A percentile compares a stretch with the other conserved stretches of the same genome.
Conservation (phyloP, 441 rosid genomes). For the Corymbia calophylla region DNA sequence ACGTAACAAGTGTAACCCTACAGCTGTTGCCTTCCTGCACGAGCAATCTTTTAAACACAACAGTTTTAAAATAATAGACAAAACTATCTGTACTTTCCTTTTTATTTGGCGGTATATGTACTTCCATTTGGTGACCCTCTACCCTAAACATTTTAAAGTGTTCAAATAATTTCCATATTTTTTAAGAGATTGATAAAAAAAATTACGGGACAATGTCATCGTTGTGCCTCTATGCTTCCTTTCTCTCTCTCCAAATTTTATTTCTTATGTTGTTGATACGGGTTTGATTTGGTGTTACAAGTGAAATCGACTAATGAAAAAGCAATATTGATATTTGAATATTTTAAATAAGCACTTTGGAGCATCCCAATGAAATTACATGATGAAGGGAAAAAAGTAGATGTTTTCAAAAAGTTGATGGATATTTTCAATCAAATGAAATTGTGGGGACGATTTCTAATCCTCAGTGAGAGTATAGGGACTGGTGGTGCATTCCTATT, state of each 20-base stretch:
- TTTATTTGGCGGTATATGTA: neutral
- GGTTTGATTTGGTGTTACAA: neutral
- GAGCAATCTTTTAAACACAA: neutral
- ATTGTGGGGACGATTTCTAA: neutral
- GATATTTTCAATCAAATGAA: neutral
- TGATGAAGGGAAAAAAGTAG: neutral
- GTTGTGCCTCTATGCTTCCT: neutral
- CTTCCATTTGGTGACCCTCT: neutral
- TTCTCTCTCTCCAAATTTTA: neutral
- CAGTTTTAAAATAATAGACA: neutral
- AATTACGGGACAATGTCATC: neutral
- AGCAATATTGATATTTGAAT: neutral
- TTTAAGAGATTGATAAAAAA: neutral
- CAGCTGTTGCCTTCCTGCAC: neutral
- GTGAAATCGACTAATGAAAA: neutral
- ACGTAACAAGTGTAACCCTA: neutral
- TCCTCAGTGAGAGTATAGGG: neutral
- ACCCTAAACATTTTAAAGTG: neutral
- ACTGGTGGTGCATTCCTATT: neutral
- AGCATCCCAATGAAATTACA: neutral
- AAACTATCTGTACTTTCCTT: neutral
- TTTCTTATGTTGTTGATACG: neutral
- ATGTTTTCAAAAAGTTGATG: neutral
- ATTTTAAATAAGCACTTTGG: neutral
- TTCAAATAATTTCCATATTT: neutral